phyloP scores from a whole-genome alignment of 163 green algal species.

The Chloromonas sp. region DNA sequence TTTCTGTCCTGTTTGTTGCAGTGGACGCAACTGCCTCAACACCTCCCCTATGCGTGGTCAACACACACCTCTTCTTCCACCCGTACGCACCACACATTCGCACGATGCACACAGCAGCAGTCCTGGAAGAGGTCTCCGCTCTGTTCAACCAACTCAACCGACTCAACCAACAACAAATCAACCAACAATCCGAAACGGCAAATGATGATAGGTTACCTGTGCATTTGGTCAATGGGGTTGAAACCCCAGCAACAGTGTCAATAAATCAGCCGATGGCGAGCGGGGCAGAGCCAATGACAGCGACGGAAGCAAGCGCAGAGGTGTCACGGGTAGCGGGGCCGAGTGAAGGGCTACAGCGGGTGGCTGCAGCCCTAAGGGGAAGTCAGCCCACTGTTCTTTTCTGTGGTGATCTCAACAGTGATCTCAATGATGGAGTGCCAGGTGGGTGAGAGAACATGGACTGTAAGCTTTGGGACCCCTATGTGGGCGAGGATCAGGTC shows the following conservation, averaged over 20 bases:
- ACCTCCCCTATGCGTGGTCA: conserved; percentile 60
- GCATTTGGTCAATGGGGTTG: no score
- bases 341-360: no score
- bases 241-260: no score
- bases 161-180: background rate
- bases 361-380: background rate
- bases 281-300: no score
- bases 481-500: no score
- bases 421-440: conserved; percentile 78
- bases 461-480: no score
- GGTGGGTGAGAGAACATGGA: conserved; percentile 22
- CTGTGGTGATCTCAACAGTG: conserved; percentile 84
- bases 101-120: conserved; percentile 75
- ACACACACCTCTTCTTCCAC: conserved; percentile 94
- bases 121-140: conserved; percentile 43
- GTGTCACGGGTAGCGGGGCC: no score
- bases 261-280: background rate
- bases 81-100: conserved; percentile 79
- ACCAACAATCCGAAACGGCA: background rate
- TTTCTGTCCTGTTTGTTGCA: no score
- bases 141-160: background rate
- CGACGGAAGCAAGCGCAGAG: no score
- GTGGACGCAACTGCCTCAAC: no score
- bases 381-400: conserved; percentile 46
- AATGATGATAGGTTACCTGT: no score